These are phyloP conservation scores for Cochlearia excelsa DNA, from an alignment of 345 rosid species.

Conservation along the genomic window DNA sequence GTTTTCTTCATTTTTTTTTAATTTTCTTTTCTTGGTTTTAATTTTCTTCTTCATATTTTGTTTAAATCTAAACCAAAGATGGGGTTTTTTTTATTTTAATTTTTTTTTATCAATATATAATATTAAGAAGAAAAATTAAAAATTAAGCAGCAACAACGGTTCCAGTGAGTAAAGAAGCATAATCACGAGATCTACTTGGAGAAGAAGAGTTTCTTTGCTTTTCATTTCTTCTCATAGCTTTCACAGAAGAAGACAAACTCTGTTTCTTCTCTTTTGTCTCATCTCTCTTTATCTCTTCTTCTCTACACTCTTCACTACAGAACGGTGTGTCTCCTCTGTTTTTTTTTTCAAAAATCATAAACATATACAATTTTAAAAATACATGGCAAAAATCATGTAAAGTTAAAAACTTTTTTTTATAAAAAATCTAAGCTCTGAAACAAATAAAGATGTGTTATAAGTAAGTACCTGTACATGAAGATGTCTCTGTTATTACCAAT, in stretches of 20 bases:
- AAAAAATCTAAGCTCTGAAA: too few species aligned
- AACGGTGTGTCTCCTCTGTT: conserved; percentile 86
- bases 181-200: conserved; percentile 36
- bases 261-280: conserved; percentile 56
- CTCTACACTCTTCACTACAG: conserved; percentile 86
- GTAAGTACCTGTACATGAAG: conserved; percentile 74
- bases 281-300: conserved; percentile 72
- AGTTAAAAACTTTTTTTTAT: too few species aligned
- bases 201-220: conserved; percentile 37
- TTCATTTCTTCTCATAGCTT: conserved; percentile 50
- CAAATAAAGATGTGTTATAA: not conserved
- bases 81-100: not conserved
- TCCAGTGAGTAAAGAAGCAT: conserved; percentile 34
- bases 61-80: too few species aligned
- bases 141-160: conserved; percentile 40
- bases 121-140: not conserved
- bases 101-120: not conserved
- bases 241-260: conserved; percentile 62
- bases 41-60: too few species aligned
- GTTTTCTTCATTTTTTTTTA: conserved; percentile 5
- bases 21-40: too few species aligned
- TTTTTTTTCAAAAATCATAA: not conserved
- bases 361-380: conserved; percentile 1
- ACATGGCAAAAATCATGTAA: too few species aligned
- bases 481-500: conserved; percentile 67